Conservation (phyloP, 2,329 filamentous ascomycete species). For the Pleurostoma richardsiae region DNA sequence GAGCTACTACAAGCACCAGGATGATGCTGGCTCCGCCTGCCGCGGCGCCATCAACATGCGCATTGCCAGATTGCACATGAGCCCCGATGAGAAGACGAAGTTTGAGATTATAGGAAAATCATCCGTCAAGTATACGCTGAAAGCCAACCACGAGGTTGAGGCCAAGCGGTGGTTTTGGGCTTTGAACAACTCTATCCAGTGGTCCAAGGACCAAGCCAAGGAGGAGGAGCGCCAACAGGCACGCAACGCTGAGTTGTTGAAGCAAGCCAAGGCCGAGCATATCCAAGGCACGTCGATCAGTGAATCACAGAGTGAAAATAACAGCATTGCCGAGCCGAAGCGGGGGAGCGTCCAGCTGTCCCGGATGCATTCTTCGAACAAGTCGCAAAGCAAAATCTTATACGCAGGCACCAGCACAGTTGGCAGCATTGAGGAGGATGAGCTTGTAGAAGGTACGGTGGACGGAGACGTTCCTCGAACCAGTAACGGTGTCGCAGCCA, state of each 20-base stretch:
- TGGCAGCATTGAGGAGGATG: constrained; percentile 48
- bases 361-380: constrained; percentile 30
- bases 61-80: constrained; percentile 93
- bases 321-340: constrained; percentile 42
- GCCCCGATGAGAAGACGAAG: constrained; percentile 91
- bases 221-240: constrained; percentile 77
- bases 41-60: constrained; percentile 98
- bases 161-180: constrained; percentile 99
- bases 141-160: constrained; percentile 96
- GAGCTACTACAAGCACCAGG: constrained; percentile 99
- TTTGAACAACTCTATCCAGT: constrained; percentile 97
- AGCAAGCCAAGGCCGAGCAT: constrained; percentile 74
- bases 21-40: constrained; percentile 92
- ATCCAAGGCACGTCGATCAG: constrained; percentile 39
- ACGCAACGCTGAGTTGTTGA: constrained; percentile 68
- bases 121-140: constrained; percentile 96
- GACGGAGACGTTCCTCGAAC: not conserved
- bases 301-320: constrained; percentile 44
- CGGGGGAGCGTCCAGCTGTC: constrained; percentile 40
- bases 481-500: constrained; percentile 16
- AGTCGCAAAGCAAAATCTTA: constrained; percentile 27
- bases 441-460: constrained; percentile 39
- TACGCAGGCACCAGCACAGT: constrained; percentile 35
- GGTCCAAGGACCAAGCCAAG: constrained; percentile 93
- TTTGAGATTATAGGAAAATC: constrained; percentile 98